Base-by-base conservation (phyloP, 1,139 yeast genomes). In the Nakaseomyces uthaithaninus region DNA sequence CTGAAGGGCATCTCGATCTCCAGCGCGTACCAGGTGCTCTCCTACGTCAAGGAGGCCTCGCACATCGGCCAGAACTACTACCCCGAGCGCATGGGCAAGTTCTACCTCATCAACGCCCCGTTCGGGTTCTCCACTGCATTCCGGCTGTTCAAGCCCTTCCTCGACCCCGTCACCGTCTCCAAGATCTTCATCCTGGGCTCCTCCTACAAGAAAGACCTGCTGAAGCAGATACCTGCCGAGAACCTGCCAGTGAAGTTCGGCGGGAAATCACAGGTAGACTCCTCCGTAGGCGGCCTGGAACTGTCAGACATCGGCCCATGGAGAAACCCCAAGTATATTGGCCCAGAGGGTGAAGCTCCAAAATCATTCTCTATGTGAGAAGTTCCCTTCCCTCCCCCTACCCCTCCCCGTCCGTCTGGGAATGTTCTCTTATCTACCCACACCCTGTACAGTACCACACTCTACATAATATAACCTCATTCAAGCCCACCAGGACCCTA, bases 81-180 rank as follows among this genome's bases (percentile, higher is more conserved):
- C 64, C 97, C 97, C 9, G 97, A 89, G 69, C 80, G 96, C 65
- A 87, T 87, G 96, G 96, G 96, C 54, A 86, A 85, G 65, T 89
- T 89, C 62, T 89, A 84, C 67, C 69, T 87, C 57, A 84, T 89
- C 67, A 89, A 89, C 61, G 94, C 96, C 2, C 97, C 97, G 45
- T 87, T 86, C 63, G 97, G 97, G 3, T 89, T 87, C 66, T 77
- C 94, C 27, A 80, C 95, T 36, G 95, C 93, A 28, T 89, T 89
- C 72, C 75, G 75, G 59, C 61, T 87, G 45, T 83, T 89, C 69
- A 86, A 84, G 68, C 87, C 93, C 44, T 87, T 87, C 66, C 73
- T 89, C 58, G 97, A 89, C 62, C 96, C 96, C 3, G 96, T 87
- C 42, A 89, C 97, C 14, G 95, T 89, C 30, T 79, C 89, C 42